These are phyloP conservation scores for Musa beccarii DNA, from an alignment of 176 grass and related monocot genomes.

Conservation along the genomic window DNA sequence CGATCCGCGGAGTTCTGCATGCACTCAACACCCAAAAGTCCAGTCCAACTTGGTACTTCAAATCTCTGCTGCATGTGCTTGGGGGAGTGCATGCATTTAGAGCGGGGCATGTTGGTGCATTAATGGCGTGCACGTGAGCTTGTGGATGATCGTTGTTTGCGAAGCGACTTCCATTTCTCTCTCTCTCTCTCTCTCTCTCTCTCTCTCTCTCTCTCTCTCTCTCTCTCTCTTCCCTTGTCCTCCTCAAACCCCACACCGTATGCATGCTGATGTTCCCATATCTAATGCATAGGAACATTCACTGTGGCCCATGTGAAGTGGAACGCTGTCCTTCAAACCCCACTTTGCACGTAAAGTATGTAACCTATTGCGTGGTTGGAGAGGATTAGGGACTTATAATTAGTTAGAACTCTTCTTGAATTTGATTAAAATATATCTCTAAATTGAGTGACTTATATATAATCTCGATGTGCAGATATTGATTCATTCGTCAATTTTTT, in stretches of 20 bases:
- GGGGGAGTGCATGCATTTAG: not conserved
- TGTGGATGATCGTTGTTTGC: not conserved
- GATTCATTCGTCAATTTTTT: no score
- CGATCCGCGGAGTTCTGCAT: not conserved
- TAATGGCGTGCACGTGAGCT: not conserved
- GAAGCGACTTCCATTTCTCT: not conserved
- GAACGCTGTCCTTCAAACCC: not conserved
- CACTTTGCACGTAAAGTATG: no score
- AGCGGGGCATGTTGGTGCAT: conserved; percentile 4
- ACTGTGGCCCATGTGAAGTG: not conserved
- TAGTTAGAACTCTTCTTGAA: no score
- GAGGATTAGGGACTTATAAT: no score
- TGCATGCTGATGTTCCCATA: not conserved
- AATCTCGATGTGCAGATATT: no score
- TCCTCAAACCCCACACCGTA: not conserved
- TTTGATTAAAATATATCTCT: no score
- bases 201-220: not conserved
- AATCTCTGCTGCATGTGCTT: not conserved
- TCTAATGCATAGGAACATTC: not conserved
- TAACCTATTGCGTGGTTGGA: no score
- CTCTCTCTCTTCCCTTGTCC: not conserved
- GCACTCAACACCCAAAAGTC: not conserved
- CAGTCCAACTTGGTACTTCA: no score
- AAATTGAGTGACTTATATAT: no score
- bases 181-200: not conserved